Evolutionary conservation across 116 monocot species (phyloP), one percentile per base, ranked within the genome.

Genomic region (Phalaenopsis hybrid): DNA sequence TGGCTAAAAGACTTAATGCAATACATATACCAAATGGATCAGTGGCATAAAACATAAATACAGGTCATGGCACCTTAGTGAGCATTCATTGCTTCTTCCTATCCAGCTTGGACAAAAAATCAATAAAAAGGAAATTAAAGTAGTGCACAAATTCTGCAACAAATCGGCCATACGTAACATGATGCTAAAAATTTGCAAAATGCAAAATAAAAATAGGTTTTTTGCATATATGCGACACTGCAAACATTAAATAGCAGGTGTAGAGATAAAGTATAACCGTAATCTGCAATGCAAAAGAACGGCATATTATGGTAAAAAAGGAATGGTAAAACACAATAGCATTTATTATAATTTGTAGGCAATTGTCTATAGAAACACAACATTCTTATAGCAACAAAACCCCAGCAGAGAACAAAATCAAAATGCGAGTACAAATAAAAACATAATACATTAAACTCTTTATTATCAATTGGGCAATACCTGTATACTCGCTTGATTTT

Each of bases 401-500:
- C 11, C 8, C 5, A 75, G 18, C 74, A 75, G 44, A 33, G 41
- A 41, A 75, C 15, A 75, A 75, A 44, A 41, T 12, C 18, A 75
- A 75, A 75, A 15, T 55, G 55, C 7, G 1, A 21, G 63, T 63
- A 23, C 9, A 63, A 63, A 25, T 37, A 72, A 37, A 37, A 41
- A 72, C 72, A 72, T 72, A 72, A 72, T 34, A 15, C 41, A 72
- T 72, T 72, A 34, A 72, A 72, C 16, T 72, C 15, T 25, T 44
- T 18, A 48, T 10, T 17, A 15, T 17, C 8, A 75, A 33, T 57
- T 31, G 63, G 18, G 73, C 17, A 18, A 78, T 85, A 96, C 98
- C 98, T 89, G 98, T 98, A 76, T 98, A 98, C 81, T 88, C 91
- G 55, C 93, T 90, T 16, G 90, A 88, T 78, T 94, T 98, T 81